Conservation (phyloP, 805 yeast genomes). For the Ogataea pignaliae region DNA sequence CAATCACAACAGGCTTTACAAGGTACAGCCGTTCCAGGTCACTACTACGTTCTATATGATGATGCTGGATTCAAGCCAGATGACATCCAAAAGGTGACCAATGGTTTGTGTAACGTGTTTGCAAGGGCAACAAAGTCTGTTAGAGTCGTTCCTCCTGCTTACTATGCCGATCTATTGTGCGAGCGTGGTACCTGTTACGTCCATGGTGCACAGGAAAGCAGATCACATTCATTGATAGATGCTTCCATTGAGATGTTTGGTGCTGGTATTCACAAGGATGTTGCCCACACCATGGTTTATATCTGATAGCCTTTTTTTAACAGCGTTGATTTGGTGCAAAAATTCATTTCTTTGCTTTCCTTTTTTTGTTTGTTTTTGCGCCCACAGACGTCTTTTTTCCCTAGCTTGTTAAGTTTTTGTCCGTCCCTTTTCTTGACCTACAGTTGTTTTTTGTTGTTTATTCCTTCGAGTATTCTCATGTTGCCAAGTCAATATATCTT, state of each 20-base stretch:
- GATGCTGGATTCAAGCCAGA: constrained; percentile 26
- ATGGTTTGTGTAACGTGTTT: constrained; percentile 27
- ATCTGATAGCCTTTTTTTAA: constrained; percentile 3
- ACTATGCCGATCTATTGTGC: constrained; percentile 28
- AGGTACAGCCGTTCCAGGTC: constrained; percentile 33
- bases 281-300: constrained; percentile 16
- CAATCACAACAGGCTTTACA: constrained; percentile 31
- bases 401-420: no score
- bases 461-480: no score
- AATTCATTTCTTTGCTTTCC: neutral
- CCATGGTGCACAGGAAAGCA: constrained; percentile 7
- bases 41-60: constrained; percentile 29
- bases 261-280: constrained; percentile 18
- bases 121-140: constrained; percentile 31
- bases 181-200: constrained; percentile 26
- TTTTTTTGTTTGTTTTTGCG: no score
- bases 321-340: neutral
- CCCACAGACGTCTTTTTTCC: no score
- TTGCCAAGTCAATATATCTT: no score
- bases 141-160: constrained; percentile 31
- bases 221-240: constrained; percentile 9
- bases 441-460: no score
- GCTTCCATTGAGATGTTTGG: constrained; percentile 15
- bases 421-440: no score
- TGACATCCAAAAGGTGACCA: constrained; percentile 23